phyloP scores from a whole-genome alignment of 345 rosid species.

The Rubroshorea leprosula region DNA sequence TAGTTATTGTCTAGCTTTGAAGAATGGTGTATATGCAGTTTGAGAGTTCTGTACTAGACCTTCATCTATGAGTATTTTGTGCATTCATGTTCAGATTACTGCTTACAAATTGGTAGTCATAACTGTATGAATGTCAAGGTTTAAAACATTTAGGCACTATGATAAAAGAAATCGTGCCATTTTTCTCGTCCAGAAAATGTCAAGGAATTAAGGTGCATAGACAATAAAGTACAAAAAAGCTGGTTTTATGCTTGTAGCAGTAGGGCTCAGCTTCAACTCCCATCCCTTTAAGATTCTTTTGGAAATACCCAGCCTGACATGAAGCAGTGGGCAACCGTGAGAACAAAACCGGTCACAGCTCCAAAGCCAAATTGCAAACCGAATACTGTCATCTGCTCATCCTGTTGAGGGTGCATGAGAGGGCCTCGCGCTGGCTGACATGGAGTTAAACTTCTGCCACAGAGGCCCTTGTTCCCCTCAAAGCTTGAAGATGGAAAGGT shows the following conservation, averaged over 20 bases:
- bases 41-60: background rate
- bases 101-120: no score
- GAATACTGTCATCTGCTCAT: background rate
- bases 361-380: constrained; percentile 7
- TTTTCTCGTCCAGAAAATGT: no score
- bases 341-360: constrained; percentile 6
- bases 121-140: no score
- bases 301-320: constrained; percentile 21
- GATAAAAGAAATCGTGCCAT: no score
- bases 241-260: background rate
- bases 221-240: background rate
- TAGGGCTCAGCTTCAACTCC: background rate
- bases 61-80: background rate
- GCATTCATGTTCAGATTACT: background rate
- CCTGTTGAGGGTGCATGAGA: background rate
- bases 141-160: no score
- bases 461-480: constrained; percentile 53
- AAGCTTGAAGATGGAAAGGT: constrained; percentile 74
- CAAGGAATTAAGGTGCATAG: no score
- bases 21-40: background rate
- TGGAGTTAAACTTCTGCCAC: constrained; percentile 32
- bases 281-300: background rate
- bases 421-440: background rate
- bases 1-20: background rate
- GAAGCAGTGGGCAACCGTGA: constrained; percentile 3